Percentiles rank a stretch among this genome's conserved stretches.
phyloP scores from a whole-genome alignment of 768 basidiomycete species.

The Rhizopogon sp. region DNA sequence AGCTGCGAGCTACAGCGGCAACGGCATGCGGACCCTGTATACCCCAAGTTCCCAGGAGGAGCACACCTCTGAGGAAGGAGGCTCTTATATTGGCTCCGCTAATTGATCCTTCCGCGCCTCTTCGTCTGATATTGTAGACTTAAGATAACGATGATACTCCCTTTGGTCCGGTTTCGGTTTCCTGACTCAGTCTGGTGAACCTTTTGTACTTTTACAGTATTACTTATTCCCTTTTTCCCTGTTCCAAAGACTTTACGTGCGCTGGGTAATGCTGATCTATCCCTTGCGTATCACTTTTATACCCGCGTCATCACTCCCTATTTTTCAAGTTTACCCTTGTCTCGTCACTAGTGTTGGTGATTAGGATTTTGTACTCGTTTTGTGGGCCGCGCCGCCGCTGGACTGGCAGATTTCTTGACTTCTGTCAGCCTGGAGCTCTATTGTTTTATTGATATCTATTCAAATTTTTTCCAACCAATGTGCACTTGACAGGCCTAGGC shows the following conservation, averaged over 20 bases:
- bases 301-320: constrained; percentile 1
- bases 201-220: constrained; percentile 3
- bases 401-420: neutral
- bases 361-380: constrained; percentile 3
- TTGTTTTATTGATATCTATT: neutral
- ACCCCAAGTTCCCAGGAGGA: constrained; percentile 14
- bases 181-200: neutral
- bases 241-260: neutral
- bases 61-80: constrained; percentile 21
- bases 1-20: constrained; percentile 17
- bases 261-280: neutral
- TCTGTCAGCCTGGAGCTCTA: neutral
- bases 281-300: neutral
- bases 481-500: too few species aligned
- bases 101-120: constrained; percentile 6
- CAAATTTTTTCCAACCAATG: too few species aligned
- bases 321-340: neutral
- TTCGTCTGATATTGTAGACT: constrained; percentile 1
- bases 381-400: neutral
- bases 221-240: neutral
- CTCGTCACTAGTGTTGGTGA: neutral
- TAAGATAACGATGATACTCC: neutral
- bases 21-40: constrained; percentile 26
- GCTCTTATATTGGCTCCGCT: constrained; percentile 16
- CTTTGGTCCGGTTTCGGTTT: neutral